These are phyloP conservation scores for Apiospora malaysiana DNA, from an alignment of 2,329 filamentous ascomycete species.

Conservation along the genomic window DNA sequence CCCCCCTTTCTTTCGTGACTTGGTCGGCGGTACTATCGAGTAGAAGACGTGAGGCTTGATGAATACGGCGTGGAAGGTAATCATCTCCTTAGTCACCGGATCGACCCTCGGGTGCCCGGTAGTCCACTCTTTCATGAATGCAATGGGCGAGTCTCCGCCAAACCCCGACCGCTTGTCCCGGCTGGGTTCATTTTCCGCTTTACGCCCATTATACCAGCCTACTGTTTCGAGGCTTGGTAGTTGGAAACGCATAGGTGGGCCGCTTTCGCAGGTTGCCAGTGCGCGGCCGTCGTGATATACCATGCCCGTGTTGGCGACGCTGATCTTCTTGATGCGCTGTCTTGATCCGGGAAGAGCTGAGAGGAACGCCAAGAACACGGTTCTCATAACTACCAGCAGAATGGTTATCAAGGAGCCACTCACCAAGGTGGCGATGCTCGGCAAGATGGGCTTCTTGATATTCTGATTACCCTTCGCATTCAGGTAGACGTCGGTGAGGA, in stretches of 20 bases:
- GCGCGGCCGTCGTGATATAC: slow-evolving; percentile 72
- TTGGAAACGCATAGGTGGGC: slow-evolving; percentile 69
- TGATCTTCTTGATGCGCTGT: slow-evolving; percentile 68
- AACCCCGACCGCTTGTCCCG: slow-evolving; percentile 45
- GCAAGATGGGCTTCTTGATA: slow-evolving; percentile 63
- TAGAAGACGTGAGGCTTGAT: slow-evolving; percentile 71
- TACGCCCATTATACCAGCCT: slow-evolving; percentile 71
- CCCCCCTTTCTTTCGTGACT: slow-evolving; percentile 32
- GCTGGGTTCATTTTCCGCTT: slow-evolving; percentile 56
- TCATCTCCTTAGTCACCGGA: slow-evolving; percentile 65
- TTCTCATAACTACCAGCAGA: slow-evolving; percentile 58
- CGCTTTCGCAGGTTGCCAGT: slow-evolving; percentile 73
- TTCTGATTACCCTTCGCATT: slow-evolving; percentile 54
- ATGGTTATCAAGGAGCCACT: slow-evolving; percentile 60
- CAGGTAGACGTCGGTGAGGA: slow-evolving; percentile 70
- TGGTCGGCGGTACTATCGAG: slow-evolving; percentile 48
- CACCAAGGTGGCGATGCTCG: slow-evolving; percentile 71
- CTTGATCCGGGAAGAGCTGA: slow-evolving; percentile 63
- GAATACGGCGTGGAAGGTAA: slow-evolving; percentile 72
- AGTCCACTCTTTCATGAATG: slow-evolving; percentile 74
- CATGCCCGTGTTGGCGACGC: slow-evolving; percentile 72
- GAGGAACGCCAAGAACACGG: slow-evolving; percentile 61
- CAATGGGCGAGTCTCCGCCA: slow-evolving; percentile 59
- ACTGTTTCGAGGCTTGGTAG: slow-evolving; percentile 70
- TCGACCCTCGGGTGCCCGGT: slow-evolving; percentile 74